Conservation (phyloP, 2,329 filamentous ascomycete genomes). For the Geosmithia putterillii region DNA sequence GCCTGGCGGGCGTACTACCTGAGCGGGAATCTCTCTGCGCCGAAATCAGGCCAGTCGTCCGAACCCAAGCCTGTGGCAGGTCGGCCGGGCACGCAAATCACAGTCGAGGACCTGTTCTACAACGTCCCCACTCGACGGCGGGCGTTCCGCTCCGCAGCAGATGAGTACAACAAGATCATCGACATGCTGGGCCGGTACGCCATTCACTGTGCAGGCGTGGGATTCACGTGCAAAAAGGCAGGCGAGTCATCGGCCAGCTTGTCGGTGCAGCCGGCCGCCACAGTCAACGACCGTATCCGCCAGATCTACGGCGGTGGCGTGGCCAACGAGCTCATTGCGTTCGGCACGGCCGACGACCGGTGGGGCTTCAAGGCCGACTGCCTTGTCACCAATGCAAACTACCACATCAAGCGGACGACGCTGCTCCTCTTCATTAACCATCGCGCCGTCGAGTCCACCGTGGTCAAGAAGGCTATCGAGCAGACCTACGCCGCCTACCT, state of each 20-base stretch:
- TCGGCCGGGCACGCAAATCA: conserved; percentile 83
- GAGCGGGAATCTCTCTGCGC: conserved; percentile 65
- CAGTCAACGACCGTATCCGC: conserved; percentile 70
- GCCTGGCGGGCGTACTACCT: conserved; percentile 87
- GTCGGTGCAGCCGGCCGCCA: conserved; percentile 63
- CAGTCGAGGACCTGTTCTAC: conserved; percentile 94
- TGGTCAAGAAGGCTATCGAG: conserved; percentile 81
- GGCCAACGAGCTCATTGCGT: conserved; percentile 73
- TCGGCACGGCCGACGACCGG: conserved; percentile 52
- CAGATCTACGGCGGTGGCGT: conserved; percentile 77
- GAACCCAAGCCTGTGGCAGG: conserved; percentile 85
- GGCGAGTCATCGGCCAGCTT: conserved; percentile 77
- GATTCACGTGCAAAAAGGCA: conserved; percentile 93
- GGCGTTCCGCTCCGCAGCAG: conserved; percentile 82
- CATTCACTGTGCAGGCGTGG: conserved; percentile 80
- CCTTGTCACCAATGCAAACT: conserved; percentile 85
- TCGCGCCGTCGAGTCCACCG: conserved; percentile 78
- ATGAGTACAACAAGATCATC: conserved; percentile 96
- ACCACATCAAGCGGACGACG: conserved; percentile 79
- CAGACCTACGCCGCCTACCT: conserved; percentile 80
- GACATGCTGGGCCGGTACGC: conserved; percentile 91
- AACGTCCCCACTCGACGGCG: conserved; percentile 80
- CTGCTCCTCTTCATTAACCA: conserved; percentile 94
- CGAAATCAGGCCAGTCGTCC: conserved; percentile 76
- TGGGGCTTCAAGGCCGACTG: conserved; percentile 79